Base-by-base conservation (phyloP, 139 green algal genomes). In the Pedinophyceae sp. region DNA sequence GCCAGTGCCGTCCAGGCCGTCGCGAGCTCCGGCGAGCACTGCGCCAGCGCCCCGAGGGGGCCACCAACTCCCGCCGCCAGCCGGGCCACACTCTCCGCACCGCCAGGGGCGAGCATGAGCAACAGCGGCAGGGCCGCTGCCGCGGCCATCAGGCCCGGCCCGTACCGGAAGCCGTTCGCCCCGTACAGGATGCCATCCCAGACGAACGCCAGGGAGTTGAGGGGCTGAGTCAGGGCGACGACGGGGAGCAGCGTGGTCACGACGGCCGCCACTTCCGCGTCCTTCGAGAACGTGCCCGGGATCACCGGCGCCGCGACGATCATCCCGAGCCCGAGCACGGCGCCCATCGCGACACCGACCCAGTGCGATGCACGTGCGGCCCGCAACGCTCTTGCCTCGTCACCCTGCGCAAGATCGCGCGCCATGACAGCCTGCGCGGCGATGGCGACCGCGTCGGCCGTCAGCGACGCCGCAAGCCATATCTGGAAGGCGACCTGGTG, bases 401-500 rank as follows among this genome's bases (percentile, higher is more conserved):
- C n/a, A n/a, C n/a, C n/a, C n/a, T n/a, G n/a, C 34, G 34, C 34
- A 43, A 43, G 13, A 43, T 43, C 34, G 4, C 62, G 59, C 1
- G 75, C 81, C 54, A 90, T 48, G 30, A 93, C 64, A 4, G 74
- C 64, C 66, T 93, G 81, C 1, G 78, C 77, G 0, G 83, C 81
- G 3, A 93, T 77, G 16, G 83, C 81, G 38, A 93, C 66, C 28
- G 66, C 62, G 60, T 93, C 81, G 3, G 79, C 70, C 38, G 87
- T 58, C 51, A 93, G 62, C 26, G 57, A 75, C 38, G 61, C 70
- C 2, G 77, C 77, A 41, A 88, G 64, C 81, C 81, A 93, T 34
- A 89, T n/a, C 65, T 85, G 74, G 29, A 84, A 64, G 52, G 24
- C n/a, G 17, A 55, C 49, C 49, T 55, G 49, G 22, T 55, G 49